phyloP scores from a whole-genome alignment of 2,329 filamentous ascomycete species.

The Lasiodiplodia sp. region DNA sequence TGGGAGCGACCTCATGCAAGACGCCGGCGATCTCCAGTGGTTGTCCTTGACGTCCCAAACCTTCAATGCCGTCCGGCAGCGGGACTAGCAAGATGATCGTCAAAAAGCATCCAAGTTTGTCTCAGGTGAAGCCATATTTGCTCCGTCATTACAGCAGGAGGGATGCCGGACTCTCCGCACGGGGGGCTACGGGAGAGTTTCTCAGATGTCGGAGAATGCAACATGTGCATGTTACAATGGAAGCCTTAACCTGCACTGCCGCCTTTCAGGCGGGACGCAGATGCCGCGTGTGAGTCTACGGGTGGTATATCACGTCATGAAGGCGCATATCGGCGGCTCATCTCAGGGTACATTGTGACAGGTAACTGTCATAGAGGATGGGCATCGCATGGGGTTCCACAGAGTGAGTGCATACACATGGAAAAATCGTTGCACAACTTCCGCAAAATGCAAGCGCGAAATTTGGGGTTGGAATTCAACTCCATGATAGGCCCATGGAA shows the following conservation, averaged over 20 bases:
- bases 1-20: background rate
- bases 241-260: background rate
- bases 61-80: background rate
- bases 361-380: background rate
- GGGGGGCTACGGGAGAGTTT: background rate
- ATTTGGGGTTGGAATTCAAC: background rate
- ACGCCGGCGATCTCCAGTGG: background rate
- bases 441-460: conserved; percentile 4
- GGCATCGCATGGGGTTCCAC: background rate
- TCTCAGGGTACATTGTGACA: background rate
- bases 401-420: background rate
- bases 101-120: conserved; percentile 1
- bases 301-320: background rate
- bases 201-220: background rate
- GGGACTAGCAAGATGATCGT: background rate
- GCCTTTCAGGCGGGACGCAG: background rate
- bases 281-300: background rate
- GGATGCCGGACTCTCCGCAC: conserved; percentile 6
- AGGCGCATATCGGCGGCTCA: background rate
- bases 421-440: background rate
- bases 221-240: too few species aligned
- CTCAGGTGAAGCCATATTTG: background rate
- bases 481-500: background rate
- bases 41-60: background rate
- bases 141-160: background rate